phyloP scores from a whole-genome alignment of 768 basidiomycete species.

The Agrocybe praecox region DNA sequence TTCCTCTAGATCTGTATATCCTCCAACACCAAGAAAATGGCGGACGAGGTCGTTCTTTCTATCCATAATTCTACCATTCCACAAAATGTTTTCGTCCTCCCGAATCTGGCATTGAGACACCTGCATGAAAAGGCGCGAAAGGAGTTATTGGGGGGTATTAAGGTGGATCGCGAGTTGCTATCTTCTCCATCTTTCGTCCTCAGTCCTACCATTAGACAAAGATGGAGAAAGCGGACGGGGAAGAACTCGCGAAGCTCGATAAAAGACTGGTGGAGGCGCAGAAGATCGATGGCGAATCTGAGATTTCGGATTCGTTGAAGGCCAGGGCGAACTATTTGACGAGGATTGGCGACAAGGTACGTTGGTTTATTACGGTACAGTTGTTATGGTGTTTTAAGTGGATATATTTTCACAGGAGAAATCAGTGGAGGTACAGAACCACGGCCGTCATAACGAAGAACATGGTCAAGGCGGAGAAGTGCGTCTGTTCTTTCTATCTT shows the following conservation, averaged over 20 bases:
- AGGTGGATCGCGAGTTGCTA: conserved; percentile 75
- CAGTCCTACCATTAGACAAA: conserved; percentile 52
- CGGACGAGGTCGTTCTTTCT: conserved; percentile 82
- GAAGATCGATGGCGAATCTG: conserved; percentile 90
- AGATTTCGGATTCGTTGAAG: conserved; percentile 86
- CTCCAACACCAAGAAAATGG: no score
- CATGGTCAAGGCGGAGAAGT: no score
- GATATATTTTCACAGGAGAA: conserved; percentile 62
- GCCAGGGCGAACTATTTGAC: conserved; percentile 86
- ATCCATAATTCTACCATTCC: conserved; percentile 86
- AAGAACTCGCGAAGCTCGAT: conserved; percentile 74
- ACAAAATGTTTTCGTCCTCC: conserved; percentile 77
- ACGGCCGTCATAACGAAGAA: no score
- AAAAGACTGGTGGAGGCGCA: conserved; percentile 82
- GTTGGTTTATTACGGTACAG: neutral
- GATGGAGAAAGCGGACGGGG: conserved; percentile 71
- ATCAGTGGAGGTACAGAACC: conserved; percentile 77
- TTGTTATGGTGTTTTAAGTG: neutral
- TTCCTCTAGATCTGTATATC: no score
- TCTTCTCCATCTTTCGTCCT: conserved; percentile 47
- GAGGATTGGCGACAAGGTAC: conserved; percentile 82
- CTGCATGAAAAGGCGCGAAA: conserved; percentile 70
- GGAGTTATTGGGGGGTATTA: conserved; percentile 71
- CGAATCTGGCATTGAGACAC: conserved; percentile 56
- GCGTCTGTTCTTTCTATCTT: no score